Conservation (phyloP, 2,329 filamentous ascomycete species). For the Ceratocystis papillata region DNA sequence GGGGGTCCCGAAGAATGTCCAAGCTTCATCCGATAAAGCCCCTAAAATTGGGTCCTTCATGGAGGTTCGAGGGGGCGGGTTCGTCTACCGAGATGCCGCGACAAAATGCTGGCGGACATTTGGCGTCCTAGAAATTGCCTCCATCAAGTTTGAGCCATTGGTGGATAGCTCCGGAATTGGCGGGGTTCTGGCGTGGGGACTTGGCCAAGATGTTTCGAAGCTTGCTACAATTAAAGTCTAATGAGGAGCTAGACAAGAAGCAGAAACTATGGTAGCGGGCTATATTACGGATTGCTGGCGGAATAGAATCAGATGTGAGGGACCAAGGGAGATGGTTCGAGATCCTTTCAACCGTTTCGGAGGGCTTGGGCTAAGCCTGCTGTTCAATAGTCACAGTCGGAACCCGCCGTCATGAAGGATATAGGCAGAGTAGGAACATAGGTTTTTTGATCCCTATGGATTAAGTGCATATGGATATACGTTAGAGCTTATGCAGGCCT, state of each 20-base stretch:
- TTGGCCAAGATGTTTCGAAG: conserved; percentile 53
- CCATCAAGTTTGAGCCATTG: conserved; percentile 50
- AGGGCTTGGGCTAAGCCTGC: not conserved
- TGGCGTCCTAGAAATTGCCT: conserved; percentile 53
- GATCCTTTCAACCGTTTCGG: too few relatives aligned
- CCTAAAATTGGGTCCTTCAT: conserved; percentile 46
- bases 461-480: not conserved
- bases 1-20: conserved; percentile 40
- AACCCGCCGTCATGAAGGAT: not conserved
- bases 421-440: not conserved
- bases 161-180: conserved; percentile 48
- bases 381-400: not conserved
- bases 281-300: not conserved
- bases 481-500: not conserved
- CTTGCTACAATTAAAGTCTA: conserved; percentile 35
- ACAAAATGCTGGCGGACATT: conserved; percentile 62
- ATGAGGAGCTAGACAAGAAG: conserved; percentile 21
- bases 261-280: conserved; percentile 18
- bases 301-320: not conserved
- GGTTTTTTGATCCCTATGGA: not conserved
- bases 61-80: conserved; percentile 43
- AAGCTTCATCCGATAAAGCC: conserved; percentile 48
- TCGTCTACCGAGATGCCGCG: conserved; percentile 55
- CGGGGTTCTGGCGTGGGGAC: conserved; percentile 64
- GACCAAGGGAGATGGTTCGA: not conserved